Evolutionary conservation across 2,329 filamentous ascomycete species (phyloP).

Genomic region (Neobulgaria alba): DNA sequence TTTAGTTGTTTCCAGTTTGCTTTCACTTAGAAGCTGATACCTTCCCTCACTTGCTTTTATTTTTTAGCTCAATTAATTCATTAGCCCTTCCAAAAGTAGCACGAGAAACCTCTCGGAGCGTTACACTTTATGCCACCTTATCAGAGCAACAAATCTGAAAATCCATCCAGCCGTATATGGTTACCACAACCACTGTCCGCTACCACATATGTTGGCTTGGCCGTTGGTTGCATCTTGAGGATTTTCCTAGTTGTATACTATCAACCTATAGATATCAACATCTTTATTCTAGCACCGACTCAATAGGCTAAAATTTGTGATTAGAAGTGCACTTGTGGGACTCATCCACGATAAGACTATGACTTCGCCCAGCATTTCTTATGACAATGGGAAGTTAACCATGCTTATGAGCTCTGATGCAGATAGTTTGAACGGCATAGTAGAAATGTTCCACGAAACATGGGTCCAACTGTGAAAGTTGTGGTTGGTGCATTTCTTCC

Average conservation of each 20-base stretch:
- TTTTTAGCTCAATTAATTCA: no score
- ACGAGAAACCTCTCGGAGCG: no score
- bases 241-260: background rate
- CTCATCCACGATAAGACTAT: slow-evolving; percentile 30
- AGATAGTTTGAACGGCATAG: slow-evolving; percentile 26
- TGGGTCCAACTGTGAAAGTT: slow-evolving; percentile 35
- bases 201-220: slow-evolving; percentile 31
- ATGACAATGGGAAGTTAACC: slow-evolving; percentile 29
- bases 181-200: no score
- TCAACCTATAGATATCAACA: slow-evolving; percentile 26
- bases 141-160: no score
- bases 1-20: no score
- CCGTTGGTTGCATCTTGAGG: slow-evolving; percentile 24
- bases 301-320: slow-evolving; percentile 29
- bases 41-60: no score
- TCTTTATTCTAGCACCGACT: slow-evolving; percentile 27
- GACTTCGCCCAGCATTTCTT: slow-evolving; percentile 15
- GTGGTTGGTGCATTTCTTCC: slow-evolving; percentile 33
- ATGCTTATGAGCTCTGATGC: slow-evolving; percentile 36
- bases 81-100: no score
- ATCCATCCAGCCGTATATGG: no score
- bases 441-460: slow-evolving; percentile 35
- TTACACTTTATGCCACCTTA: no score
- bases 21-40: no score
- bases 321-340: slow-evolving; percentile 28